Conservation (phyloP, 371 early-diverging fungal species). For the Mucor saturninus region DNA sequence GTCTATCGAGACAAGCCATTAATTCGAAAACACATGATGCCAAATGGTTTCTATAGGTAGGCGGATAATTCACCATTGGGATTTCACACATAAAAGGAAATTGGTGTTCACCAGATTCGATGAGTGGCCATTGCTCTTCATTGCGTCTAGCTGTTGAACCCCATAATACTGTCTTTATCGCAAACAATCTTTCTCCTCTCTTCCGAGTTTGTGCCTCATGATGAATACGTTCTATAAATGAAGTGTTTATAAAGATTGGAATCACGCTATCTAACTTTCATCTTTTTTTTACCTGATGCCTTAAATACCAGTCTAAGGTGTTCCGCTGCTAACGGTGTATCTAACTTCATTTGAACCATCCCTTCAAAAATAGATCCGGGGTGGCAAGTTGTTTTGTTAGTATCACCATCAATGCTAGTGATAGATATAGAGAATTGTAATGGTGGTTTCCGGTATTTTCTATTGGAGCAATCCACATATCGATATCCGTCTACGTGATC, state of each 20-base stretch:
- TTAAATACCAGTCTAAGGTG: constrained; percentile 42
- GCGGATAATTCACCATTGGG: constrained; percentile 47
- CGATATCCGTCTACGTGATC: constrained; percentile 4
- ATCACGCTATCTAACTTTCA: background rate
- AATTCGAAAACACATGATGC: constrained; percentile 32
- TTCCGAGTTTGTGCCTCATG: constrained; percentile 30
- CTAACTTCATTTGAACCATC: constrained; percentile 28
- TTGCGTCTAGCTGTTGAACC: constrained; percentile 7
- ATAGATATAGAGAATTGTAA: constrained; percentile 19
- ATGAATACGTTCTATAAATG: constrained; percentile 33
- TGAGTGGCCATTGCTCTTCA: constrained; percentile 25
- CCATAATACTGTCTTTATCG: constrained; percentile 41
- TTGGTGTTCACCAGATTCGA: constrained; percentile 38
- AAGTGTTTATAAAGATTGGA: background rate
- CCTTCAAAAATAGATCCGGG: constrained; percentile 48
- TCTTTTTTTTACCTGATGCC: constrained; percentile 36
- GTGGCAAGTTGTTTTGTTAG: constrained; percentile 21
- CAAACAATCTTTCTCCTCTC: constrained; percentile 36
- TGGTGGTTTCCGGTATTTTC: constrained; percentile 31
- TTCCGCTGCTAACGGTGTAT: constrained; percentile 38
- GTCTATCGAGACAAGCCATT: constrained; percentile 34
- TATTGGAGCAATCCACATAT: constrained; percentile 15
- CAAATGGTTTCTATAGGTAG: constrained; percentile 33
- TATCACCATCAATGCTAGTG: constrained; percentile 19
- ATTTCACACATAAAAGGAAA: constrained; percentile 48